Evolutionary conservation across 2,329 filamentous ascomycete species (phyloP).

Genomic region (Penicillium thymicola): DNA sequence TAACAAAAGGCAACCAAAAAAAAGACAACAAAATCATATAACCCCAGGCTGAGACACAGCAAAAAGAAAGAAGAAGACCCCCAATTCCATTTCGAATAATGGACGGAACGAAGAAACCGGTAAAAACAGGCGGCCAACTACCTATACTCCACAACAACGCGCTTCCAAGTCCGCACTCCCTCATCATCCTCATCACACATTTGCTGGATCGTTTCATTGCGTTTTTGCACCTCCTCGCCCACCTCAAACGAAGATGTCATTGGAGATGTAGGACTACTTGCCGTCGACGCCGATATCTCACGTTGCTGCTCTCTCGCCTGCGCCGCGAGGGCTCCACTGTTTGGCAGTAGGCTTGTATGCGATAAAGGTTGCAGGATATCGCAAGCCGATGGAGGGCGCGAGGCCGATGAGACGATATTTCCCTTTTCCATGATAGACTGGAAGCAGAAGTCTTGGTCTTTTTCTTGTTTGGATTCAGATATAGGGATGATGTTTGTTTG

Average conservation of each 20-base stretch:
- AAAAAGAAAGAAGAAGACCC: too few species aligned
- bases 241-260: not conserved
- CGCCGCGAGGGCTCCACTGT: conserved; percentile 21
- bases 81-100: not conserved
- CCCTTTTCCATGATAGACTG: conserved; percentile 17
- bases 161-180: conserved; percentile 33
- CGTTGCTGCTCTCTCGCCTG: conserved; percentile 13
- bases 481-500: not conserved
- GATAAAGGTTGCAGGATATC: conserved; percentile 23
- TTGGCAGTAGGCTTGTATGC: conserved; percentile 14
- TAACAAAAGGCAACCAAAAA: conserved; percentile 6
- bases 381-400: conserved; percentile 12
- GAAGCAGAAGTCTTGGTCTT: not conserved
- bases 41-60: not conserved
- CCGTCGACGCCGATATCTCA: too few species aligned
- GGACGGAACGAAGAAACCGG: not conserved
- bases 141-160: conserved; percentile 37
- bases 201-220: conserved; percentile 31
- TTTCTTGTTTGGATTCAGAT: not conserved
- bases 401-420: not conserved
- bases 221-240: conserved; percentile 22
- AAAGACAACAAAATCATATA: not conserved
- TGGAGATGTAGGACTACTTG: not conserved
- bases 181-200: conserved; percentile 31
- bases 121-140: conserved; percentile 12